These are phyloP conservation scores for Dactylis glomerata DNA, from an alignment of 176 grass and related monocot genomes.

Conservation along the genomic window DNA sequence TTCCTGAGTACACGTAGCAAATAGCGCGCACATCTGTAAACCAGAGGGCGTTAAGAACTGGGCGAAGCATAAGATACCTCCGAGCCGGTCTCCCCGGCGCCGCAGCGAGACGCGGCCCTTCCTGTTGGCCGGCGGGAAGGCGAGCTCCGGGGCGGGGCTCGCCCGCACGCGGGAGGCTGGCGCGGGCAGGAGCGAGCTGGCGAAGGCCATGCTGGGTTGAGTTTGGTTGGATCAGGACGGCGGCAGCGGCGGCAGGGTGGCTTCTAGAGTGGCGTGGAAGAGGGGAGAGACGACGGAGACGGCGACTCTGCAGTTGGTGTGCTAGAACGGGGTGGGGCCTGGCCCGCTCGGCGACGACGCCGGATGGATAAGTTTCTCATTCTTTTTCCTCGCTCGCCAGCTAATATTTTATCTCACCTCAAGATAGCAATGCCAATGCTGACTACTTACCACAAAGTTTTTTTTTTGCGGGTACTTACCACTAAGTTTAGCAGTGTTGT, in stretches of 20 bases:
- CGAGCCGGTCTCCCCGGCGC: slow-evolving; percentile 14
- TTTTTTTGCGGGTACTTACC: too few species aligned
- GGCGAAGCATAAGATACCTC: slow-evolving; percentile 17
- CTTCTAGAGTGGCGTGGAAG: slow-evolving; percentile 25
- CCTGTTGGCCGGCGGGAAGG: slow-evolving; percentile 22
- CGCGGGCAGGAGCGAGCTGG: slow-evolving; percentile 22
- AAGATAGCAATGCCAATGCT: too few species aligned
- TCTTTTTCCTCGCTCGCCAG: not conserved
- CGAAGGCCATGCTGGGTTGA: slow-evolving; percentile 31
- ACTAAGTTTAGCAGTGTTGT: too few species aligned
- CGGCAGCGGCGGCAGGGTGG: not conserved
- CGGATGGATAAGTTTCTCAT: slow-evolving; percentile 34
- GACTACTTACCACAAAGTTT: too few species aligned
- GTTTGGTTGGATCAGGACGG: not conserved
- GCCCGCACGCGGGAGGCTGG: slow-evolving; percentile 27
- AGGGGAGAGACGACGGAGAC: slow-evolving; percentile 1
- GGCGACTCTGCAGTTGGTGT: slow-evolving; percentile 24
- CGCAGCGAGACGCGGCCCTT: slow-evolving; percentile 22
- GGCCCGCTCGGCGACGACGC: slow-evolving; percentile 11
- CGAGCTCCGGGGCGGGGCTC: slow-evolving; percentile 22
- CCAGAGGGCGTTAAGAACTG: not conserved
- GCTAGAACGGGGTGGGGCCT: not conserved
- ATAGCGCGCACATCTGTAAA: not conserved
- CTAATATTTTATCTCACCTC: too few species aligned
- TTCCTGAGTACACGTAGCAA: not conserved